Base-by-base conservation (phyloP, 345 rosid genomes). In the Lepidium sativum region DNA sequence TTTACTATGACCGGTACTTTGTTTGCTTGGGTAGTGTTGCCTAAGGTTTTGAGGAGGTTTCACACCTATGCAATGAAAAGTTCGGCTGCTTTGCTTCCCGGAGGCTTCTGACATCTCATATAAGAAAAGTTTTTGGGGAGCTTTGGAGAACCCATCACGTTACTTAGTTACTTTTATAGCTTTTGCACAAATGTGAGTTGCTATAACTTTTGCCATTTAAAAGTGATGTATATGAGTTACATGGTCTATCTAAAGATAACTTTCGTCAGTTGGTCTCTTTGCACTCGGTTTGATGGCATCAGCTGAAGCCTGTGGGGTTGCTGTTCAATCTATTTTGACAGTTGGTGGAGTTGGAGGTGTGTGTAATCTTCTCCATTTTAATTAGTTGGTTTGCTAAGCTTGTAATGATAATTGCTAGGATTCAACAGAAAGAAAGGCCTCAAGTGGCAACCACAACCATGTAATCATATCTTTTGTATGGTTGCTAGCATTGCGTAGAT, bases 341-440 rank as follows among this genome's bases (percentile, higher is more conserved):
- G 97, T 92, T 58, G 97, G 98, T 78, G 98, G 98, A 39, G 83
- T 92, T 69, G 98, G 98, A 81, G 98, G 98, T 89, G 17, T 32
- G 75, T 42, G 67, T 9, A 39, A 8, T 75, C 1, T 20, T 20
- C 42, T 37, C 39, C 20, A 8, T 21, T 51, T 71, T 47, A 15
- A 5, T 34, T 54, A 63, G 33, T 60, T 67, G 50, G 18, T 61
- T 37, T 64, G 35, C 37, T 40, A 3, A 27, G 58, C 64, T 23
- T 37, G 10, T 38, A 34, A n/a, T 67, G 45, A 51, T 47, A 43
- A 38, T 64, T 4, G 38, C 37, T 60, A 5, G 40, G 56, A 57
- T 17, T 44, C 18, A 55, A 63, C 32, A 15, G n/a, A 61, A 35
- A 16, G 6, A 16, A 54, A 52, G 21, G 29, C 39, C 17, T 32